Percentiles rank a stretch among this genome's conserved stretches.
Evolutionary conservation across 192 early-diverging fungal species (phyloP).

Genomic region (Rhizophagus prolifer): DNA sequence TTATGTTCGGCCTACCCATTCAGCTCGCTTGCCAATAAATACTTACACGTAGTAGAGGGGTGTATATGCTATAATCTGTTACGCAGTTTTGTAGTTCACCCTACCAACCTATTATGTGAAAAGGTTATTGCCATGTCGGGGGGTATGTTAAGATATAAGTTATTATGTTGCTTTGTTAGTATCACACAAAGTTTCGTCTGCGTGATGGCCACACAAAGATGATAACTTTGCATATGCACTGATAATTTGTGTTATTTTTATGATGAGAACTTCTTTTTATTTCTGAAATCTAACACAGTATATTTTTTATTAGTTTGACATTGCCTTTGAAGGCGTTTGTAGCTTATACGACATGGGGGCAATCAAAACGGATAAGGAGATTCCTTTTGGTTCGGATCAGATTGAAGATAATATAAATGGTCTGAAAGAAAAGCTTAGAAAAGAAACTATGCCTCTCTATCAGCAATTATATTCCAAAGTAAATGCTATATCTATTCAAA

Average conservation of each 20-base stretch:
- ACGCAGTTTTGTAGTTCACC: no score
- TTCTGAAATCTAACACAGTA: conserved; percentile 7
- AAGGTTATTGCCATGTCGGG: no score
- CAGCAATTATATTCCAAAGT: not conserved
- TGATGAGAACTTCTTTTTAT: not conserved
- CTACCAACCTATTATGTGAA: no score
- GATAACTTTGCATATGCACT: conserved; percentile 18
- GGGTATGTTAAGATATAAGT: not conserved
- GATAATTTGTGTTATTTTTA: not conserved
- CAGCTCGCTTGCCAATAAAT: no score
- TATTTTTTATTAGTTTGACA: conserved; percentile 14
- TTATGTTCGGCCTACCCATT: no score
- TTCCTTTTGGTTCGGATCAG: not conserved
- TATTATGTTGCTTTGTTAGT: not conserved
- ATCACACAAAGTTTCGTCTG: not conserved
- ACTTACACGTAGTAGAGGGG: no score
- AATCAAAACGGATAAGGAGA: conserved; percentile 12
- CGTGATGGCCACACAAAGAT: conserved; percentile 14
- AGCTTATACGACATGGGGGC: not conserved
- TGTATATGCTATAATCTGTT: no score
- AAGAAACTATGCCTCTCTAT: not conserved
- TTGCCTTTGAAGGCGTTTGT: conserved; percentile 12
- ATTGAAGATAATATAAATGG: conserved; percentile 1
- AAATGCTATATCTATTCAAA: not conserved
- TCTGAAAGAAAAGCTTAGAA: not conserved